phyloP scores from a whole-genome alignment of 23 red algal genomes.

The Cyanidiococcus yangmingshanensis region DNA sequence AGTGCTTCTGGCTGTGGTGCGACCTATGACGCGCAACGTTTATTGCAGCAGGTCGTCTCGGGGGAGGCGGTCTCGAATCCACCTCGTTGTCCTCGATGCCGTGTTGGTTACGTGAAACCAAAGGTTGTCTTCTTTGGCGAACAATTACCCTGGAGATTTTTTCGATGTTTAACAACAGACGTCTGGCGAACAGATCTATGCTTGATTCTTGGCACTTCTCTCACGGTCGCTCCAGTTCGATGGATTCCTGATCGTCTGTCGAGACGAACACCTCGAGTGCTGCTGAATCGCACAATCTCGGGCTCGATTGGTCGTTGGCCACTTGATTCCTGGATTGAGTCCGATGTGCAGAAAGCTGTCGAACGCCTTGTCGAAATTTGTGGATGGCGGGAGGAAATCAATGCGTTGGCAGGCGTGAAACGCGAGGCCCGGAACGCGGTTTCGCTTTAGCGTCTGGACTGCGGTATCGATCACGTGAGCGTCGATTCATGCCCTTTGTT shows the following conservation, averaged over 20 bases:
- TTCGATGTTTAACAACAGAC: slow-evolving; percentile 28
- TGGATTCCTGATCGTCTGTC: slow-evolving; percentile 36
- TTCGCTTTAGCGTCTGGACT: too few relatives aligned
- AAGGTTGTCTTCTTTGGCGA: slow-evolving; percentile 97
- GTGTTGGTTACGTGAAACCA: slow-evolving; percentile 49
- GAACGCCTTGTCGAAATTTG: slow-evolving; percentile 6
- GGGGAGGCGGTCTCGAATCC: not conserved
- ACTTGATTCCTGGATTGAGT: slow-evolving; percentile 1
- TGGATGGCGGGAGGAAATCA: slow-evolving; percentile 20
- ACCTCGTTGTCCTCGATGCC: not conserved
- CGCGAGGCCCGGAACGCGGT: too few relatives aligned
- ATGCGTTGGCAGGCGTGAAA: too few relatives aligned
- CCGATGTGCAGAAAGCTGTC: slow-evolving; percentile 20
- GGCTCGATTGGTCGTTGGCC: slow-evolving; percentile 1
- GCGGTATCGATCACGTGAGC: too few relatives aligned
- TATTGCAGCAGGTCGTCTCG: not conserved
- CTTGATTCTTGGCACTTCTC: slow-evolving; percentile 77
- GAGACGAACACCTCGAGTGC: slow-evolving; percentile 36
- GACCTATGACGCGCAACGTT: not conserved
- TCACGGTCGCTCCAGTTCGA: slow-evolving; percentile 66
- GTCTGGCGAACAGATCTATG: slow-evolving; percentile 38
- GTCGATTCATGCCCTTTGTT: too few relatives aligned
- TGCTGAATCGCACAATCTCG: slow-evolving; percentile 50
- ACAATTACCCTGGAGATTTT: slow-evolving; percentile 38
- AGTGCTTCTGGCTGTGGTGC: not conserved